A percentile compares a stretch with the other conserved stretches of the same genome.
Conservation (phyloP, 163 green algal species). For the Trebouxia gelatinosa region DNA sequence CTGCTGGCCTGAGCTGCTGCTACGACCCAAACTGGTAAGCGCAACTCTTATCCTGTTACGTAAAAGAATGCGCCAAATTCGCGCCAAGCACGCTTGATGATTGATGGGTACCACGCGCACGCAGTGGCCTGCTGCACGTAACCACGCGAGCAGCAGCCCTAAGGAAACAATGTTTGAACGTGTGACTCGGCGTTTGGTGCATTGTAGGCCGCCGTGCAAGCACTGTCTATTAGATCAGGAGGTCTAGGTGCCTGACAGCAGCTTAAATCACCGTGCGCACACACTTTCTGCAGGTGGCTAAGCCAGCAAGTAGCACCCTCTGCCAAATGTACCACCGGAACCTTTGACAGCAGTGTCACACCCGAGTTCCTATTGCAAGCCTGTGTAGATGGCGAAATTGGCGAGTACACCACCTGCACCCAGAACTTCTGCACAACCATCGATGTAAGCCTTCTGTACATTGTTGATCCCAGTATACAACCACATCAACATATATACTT, state of each 20-base stretch:
- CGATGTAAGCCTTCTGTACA: too few relatives aligned
- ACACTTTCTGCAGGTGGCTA: background rate
- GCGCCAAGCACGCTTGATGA: background rate
- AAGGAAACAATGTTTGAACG: too few relatives aligned
- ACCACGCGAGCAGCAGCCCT: too few relatives aligned
- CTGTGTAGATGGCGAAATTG: background rate
- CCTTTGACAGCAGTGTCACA: conserved; percentile 1
- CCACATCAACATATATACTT: background rate
- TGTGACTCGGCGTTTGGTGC: too few relatives aligned
- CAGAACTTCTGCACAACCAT: too few relatives aligned
- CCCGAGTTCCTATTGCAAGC: conserved; percentile 1
- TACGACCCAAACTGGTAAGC: conserved; percentile 1
- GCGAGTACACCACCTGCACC: conserved; percentile 1
- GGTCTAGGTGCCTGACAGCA: too few relatives aligned
- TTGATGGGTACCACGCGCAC: background rate
- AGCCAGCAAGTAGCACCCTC: background rate
- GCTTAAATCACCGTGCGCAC: background rate
- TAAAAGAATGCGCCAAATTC: background rate
- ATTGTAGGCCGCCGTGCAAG: too few relatives aligned
- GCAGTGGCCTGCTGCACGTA: too few relatives aligned
- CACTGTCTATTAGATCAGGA: too few relatives aligned
- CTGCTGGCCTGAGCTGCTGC: conserved; percentile 5
- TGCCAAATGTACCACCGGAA: background rate
- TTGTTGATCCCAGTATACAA: background rate
- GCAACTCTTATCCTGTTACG: background rate